Evolutionary conservation across 164 flowering plant genomes (phyloP).

Genomic region (Umbellularia californica): DNA sequence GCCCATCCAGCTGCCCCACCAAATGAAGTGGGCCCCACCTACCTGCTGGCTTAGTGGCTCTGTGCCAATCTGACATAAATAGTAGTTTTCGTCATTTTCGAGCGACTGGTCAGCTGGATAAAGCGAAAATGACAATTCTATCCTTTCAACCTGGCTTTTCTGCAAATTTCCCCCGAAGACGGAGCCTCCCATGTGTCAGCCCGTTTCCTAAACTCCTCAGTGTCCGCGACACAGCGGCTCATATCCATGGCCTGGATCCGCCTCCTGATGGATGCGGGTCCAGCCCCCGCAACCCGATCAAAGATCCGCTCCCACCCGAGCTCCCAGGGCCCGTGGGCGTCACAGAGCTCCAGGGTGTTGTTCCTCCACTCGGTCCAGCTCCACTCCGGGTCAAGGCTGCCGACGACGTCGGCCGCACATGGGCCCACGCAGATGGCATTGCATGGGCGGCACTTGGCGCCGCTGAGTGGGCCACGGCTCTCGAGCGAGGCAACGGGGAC

Average conservation of each 20-base stretch:
- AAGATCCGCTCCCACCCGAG: slow-evolving; percentile 68
- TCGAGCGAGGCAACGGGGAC: slow-evolving; percentile 87
- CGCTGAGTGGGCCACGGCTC: slow-evolving; percentile 78
- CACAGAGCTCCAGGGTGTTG: slow-evolving; percentile 59
- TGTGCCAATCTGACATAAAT: no score
- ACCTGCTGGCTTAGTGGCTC: no score
- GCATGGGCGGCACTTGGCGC: slow-evolving; percentile 94
- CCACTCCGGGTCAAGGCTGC: slow-evolving; percentile 46
- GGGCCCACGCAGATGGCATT: slow-evolving; percentile 46
- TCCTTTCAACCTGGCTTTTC: not conserved
- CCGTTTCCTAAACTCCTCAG: slow-evolving; percentile 45
- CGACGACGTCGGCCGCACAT: slow-evolving; percentile 59
- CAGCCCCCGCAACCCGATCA: slow-evolving; percentile 51
- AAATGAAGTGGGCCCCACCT: no score
- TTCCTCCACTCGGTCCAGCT: slow-evolving; percentile 80
- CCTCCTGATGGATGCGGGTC: slow-evolving; percentile 41
- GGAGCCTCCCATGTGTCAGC: slow-evolving; percentile 66
- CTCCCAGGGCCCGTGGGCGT: slow-evolving; percentile 75
- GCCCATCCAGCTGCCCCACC: no score
- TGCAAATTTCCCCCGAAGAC: slow-evolving; percentile 49
- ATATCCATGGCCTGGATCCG: slow-evolving; percentile 29
- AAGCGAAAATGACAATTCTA: not conserved
- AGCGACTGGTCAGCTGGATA: fast-evolving
- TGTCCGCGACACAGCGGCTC: slow-evolving; percentile 48
- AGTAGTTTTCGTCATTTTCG: no score